Percentiles rank a stretch among this genome's conserved stretches.
These are phyloP conservation scores for Heimioporus sp. DNA, from an alignment of 768 basidiomycete species.

Conservation along the genomic window DNA sequence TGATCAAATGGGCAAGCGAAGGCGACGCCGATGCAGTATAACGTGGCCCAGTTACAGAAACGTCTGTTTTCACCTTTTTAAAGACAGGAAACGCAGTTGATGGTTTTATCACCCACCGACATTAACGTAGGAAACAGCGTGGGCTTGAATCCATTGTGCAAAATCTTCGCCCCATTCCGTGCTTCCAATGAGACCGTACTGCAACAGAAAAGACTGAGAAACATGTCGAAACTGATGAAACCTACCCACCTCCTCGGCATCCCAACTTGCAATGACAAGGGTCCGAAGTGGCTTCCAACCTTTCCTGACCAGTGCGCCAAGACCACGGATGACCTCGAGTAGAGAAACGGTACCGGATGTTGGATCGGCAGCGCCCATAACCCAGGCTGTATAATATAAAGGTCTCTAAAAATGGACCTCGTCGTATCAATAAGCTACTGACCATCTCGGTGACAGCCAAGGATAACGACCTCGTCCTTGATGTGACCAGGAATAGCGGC, in stretches of 20 bases:
- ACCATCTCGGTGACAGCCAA: constrained; percentile 91
- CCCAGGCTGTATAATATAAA: constrained; percentile 26
- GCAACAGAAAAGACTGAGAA: not conserved
- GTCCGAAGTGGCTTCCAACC: constrained; percentile 71
- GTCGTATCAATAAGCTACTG: constrained; percentile 14
- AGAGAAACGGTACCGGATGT: constrained; percentile 54
- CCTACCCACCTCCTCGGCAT: constrained; percentile 58
- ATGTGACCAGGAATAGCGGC: constrained; percentile 80
- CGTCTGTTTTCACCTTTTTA: constrained; percentile 35
- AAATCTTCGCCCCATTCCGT: constrained; percentile 97
- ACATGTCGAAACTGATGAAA: not conserved
- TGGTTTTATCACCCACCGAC: constrained; percentile 41
- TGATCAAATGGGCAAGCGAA: constrained; percentile 60
- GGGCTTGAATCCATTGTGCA: constrained; percentile 67
- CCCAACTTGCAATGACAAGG: constrained; percentile 75
- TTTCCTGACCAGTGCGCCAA: constrained; percentile 44
- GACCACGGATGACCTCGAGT: constrained; percentile 53
- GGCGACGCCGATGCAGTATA: constrained; percentile 55
- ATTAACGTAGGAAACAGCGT: constrained; percentile 87
- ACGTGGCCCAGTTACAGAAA: constrained; percentile 54
- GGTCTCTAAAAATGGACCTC: not conserved
- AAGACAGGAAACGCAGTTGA: not conserved
- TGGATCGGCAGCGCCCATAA: constrained; percentile 54
- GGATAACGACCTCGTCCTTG: constrained; percentile 76
- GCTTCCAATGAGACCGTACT: constrained; percentile 75